Evolutionary conservation across 495 filamentous ascomycete genomes (phyloP).

Genomic region (Penicillium malachiteum): DNA sequence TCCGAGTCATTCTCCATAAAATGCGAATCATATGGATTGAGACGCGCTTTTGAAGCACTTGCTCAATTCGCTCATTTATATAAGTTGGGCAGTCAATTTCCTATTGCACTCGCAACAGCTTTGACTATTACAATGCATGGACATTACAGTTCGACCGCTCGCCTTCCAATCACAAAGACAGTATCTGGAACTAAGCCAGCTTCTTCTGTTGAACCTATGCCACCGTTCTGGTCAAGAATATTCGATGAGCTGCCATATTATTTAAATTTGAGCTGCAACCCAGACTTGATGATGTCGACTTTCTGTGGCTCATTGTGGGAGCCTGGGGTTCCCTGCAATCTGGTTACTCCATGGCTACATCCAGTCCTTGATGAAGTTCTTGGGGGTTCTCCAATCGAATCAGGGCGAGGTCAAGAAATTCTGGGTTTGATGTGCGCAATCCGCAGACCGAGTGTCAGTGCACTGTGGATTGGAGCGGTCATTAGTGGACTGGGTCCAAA

Average conservation of each 20-base stretch:
- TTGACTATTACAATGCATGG: conserved; percentile 12
- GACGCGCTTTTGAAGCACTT: background rate
- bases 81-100: conserved; percentile 13
- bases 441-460: conserved; percentile 10
- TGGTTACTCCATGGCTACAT: conserved; percentile 22
- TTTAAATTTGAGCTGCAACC: conserved; percentile 15
- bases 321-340: conserved; percentile 15
- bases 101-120: conserved; percentile 10
- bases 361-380: conserved; percentile 17
- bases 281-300: conserved; percentile 16
- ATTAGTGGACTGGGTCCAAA: conserved; percentile 10
- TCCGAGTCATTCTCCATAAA: background rate
- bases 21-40: background rate
- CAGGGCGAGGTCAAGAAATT: conserved; percentile 3
- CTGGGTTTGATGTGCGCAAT: conserved; percentile 13
- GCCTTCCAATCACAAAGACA: conserved; percentile 5
- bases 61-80: conserved; percentile 1
- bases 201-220: background rate
- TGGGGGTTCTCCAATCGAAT: background rate
- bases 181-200: background rate
- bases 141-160: conserved; percentile 4
- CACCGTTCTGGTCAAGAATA: conserved; percentile 10
- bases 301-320: conserved; percentile 23
- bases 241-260: background rate
- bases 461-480: conserved; percentile 15